Conservation (phyloP, 2,329 filamentous ascomycete genomes). For the Cladosporium sp. region DNA sequence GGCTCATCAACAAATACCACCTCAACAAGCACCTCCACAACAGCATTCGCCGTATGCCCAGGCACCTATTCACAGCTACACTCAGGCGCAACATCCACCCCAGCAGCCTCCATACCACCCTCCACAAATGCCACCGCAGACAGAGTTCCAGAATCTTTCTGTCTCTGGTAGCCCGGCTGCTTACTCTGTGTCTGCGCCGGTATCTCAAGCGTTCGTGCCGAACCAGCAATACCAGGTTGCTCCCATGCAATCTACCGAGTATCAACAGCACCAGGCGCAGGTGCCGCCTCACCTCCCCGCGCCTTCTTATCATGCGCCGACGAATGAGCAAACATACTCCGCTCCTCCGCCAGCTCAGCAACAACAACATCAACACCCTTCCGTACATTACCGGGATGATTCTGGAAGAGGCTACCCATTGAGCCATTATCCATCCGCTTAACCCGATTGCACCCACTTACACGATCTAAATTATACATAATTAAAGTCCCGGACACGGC, state of each 20-base stretch:
- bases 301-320: slow-evolving; percentile 16
- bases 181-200: slow-evolving; percentile 14
- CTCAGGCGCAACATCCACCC: slow-evolving; percentile 3
- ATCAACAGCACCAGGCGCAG: slow-evolving; percentile 20
- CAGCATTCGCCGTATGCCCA: slow-evolving; percentile 14
- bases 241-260: slow-evolving; percentile 19
- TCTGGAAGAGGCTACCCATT: slow-evolving; percentile 21
- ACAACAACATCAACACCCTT: slow-evolving; percentile 15
- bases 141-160: slow-evolving; percentile 22
- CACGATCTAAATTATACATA: too few relatives aligned
- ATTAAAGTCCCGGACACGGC: too few relatives aligned
- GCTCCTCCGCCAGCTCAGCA: slow-evolving; percentile 7
- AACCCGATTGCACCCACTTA: not conserved
- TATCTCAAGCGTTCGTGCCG: slow-evolving; percentile 6
- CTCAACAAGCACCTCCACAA: slow-evolving; percentile 7
- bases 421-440: slow-evolving; percentile 22
- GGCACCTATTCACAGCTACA: slow-evolving; percentile 11
- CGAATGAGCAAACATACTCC: slow-evolving; percentile 20
- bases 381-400: slow-evolving; percentile 24
- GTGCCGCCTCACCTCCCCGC: slow-evolving; percentile 24
- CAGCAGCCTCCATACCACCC: slow-evolving; percentile 17
- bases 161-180: slow-evolving; percentile 21
- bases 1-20: slow-evolving; percentile 1
- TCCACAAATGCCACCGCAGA: slow-evolving; percentile 18
- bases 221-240: slow-evolving; percentile 14